Evolutionary conservation across 2,329 filamentous ascomycete genomes (phyloP), one percentile per base, ranked within the genome.

Genomic region (Alternaria dauci): DNA sequence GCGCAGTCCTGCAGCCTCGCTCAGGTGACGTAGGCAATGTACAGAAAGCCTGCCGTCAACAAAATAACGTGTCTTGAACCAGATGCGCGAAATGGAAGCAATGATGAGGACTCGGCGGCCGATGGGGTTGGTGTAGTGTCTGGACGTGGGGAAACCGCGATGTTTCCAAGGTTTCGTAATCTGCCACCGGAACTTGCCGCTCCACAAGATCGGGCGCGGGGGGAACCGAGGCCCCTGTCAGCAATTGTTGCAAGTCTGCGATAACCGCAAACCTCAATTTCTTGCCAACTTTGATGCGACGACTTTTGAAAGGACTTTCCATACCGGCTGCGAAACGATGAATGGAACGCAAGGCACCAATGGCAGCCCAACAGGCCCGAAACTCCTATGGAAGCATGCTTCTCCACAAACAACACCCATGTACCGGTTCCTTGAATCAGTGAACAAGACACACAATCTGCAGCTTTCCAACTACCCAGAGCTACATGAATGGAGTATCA

Each of bases 401-500:
- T 79, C 86, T 68, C 91, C 91, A 8, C 78, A 85, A 47, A 84
- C 84, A 39, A 94, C 91, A 8, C 85, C 86, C 57, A 91, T 94
- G 84, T 88, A 86, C 81, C 83, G 83, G 52, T 96, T 95, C 77
- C 85, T 93, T 67, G 82, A 88, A 69, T 82, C 83, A 53, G 83
- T 96, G 66, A 92, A 90, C 78, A 75, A 85, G 62, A 91, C 90
- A 70, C 86, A 94, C 72, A 79, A 81, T 11, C 78, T 93, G 57
- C 75, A 82, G 23, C 82, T 95, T 47, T 76, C 83, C 18, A 87
- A 84, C 63, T 97, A 97, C 73, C 81, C 88, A 20, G 87, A 87
- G n/a, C 85, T 98, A 8, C 91, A 94, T 81, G 81, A 86, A 75
- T 98, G 94, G 94, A 97, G 93, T 67, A 85, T 95, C 65, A 86